These are phyloP conservation scores for Sugiyamaella japonica DNA, from an alignment of 1,139 yeast species.

Conservation along the genomic window DNA sequence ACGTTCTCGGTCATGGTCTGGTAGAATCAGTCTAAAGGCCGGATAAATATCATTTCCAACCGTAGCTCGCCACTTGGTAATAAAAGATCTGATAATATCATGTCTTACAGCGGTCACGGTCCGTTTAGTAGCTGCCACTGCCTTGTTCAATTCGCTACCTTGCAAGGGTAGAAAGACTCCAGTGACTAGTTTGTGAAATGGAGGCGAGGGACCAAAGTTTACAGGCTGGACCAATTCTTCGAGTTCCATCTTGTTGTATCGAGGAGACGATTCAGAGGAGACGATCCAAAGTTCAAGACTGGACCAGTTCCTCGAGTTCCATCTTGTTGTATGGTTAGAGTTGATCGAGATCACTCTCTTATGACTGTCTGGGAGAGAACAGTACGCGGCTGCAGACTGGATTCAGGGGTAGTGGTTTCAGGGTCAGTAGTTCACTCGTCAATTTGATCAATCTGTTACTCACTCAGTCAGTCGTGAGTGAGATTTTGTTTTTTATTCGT, in stretches of 20 bases:
- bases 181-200: slow-evolving; percentile 44
- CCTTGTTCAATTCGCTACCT: slow-evolving; percentile 23
- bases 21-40: slow-evolving; percentile 60
- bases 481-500: too few relatives aligned
- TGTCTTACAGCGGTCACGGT: slow-evolving; percentile 36
- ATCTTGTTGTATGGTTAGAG: too few relatives aligned
- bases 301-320: too few relatives aligned
- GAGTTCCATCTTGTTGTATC: slow-evolving; percentile 13
- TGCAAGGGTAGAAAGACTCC: slow-evolving; percentile 33
- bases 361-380: too few relatives aligned
- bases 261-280: background rate
- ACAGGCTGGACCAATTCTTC: slow-evolving; percentile 32
- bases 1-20: slow-evolving; percentile 38
- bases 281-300: too few relatives aligned
- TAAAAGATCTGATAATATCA: slow-evolving; percentile 48
- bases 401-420: too few relatives aligned
- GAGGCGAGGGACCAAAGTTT: slow-evolving; percentile 44
- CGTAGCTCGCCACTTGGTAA: slow-evolving; percentile 58
- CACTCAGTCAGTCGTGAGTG: too few relatives aligned
- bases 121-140: slow-evolving; percentile 25
- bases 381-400: too few relatives aligned
- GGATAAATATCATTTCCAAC: slow-evolving; percentile 75
- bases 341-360: too few relatives aligned
- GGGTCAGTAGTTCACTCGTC: too few relatives aligned
- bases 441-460: too few relatives aligned